These are phyloP conservation scores for Mentha longifolia DNA, from an alignment of 257 asterid species.

Conservation along the genomic window DNA sequence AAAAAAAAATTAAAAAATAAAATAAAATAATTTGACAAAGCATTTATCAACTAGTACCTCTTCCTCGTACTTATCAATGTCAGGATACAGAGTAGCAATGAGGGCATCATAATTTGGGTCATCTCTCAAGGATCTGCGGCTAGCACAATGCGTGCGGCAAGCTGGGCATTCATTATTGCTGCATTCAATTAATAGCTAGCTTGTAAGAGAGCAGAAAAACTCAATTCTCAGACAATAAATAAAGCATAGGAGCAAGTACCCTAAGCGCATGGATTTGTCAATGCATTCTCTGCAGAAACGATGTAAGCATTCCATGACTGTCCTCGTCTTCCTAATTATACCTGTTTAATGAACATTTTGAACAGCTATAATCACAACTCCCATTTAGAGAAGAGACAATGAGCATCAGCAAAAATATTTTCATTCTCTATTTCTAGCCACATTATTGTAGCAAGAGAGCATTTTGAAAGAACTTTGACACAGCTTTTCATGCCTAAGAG, in stretches of 20 bases:
- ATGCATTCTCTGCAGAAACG: constrained; percentile 99
- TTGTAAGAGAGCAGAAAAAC: constrained; percentile 26
- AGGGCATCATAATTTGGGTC: constrained; percentile 98
- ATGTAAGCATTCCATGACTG: constrained; percentile 99
- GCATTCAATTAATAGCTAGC: constrained; percentile 36
- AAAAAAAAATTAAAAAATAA: constrained; percentile 26
- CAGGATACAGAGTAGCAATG: constrained; percentile 85
- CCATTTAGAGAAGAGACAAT: constrained; percentile 17
- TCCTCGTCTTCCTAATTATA: constrained; percentile 96
- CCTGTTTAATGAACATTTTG: constrained; percentile 52
- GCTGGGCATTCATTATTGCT: constrained; percentile 99
- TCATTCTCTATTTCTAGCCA: constrained; percentile 16
- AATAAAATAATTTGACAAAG: constrained; percentile 33
- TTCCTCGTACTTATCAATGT: constrained; percentile 92
- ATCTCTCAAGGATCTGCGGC: constrained; percentile 98
- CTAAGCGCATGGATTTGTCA: constrained; percentile 99
- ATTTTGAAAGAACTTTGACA: not conserved
- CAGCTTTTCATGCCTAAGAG: not conserved
- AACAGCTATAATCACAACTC: constrained; percentile 26
- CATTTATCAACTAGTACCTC: constrained; percentile 62
- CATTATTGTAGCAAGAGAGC: constrained; percentile 23
- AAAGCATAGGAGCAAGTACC: constrained; percentile 53
- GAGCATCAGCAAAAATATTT: constrained; percentile 15
- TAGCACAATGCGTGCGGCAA: constrained; percentile 99
- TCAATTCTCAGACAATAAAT: constrained; percentile 22